Percentiles rank a stretch among this genome's conserved stretches.
phyloP scores from a whole-genome alignment of 768 basidiomycete species.

The Tulasnella sp. region DNA sequence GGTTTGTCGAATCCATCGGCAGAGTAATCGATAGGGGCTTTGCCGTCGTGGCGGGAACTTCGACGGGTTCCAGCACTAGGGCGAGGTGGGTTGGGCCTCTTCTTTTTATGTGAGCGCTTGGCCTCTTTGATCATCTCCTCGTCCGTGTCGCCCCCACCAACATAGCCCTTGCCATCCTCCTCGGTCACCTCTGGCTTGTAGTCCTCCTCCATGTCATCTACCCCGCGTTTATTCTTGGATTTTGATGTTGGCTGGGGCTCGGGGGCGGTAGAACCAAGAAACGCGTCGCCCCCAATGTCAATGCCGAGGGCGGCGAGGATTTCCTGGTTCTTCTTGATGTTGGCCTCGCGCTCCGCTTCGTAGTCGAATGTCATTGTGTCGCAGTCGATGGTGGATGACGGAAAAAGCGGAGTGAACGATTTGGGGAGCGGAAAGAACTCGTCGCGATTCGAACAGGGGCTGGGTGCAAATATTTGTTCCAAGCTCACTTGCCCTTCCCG shows the following conservation, averaged over 20 bases:
- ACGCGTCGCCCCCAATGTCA: neutral
- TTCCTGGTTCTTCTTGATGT: constrained; percentile 17
- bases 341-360: constrained; percentile 10
- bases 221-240: constrained; percentile 10
- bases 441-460: neutral
- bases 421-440: constrained; percentile 7
- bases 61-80: constrained; percentile 45
- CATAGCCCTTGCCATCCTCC: neutral
- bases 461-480: neutral
- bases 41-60: constrained; percentile 63
- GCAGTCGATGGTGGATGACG: neutral
- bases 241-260: neutral
- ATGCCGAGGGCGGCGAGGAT: constrained; percentile 15
- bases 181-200: neutral
- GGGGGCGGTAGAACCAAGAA: neutral
- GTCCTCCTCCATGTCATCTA: constrained; percentile 4
- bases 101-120: constrained; percentile 13
- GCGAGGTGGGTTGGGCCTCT: constrained; percentile 11
- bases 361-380: constrained; percentile 11
- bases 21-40: constrained; percentile 51
- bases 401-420: neutral
- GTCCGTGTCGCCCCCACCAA: constrained; percentile 18
- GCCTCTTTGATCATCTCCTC: constrained; percentile 33
- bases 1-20: constrained; percentile 40
- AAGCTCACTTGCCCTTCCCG: neutral